These are phyloP conservation scores for Isoetes taiwanensis DNA, from an alignment of 75 land plant genomes.

Conservation along the genomic window DNA sequence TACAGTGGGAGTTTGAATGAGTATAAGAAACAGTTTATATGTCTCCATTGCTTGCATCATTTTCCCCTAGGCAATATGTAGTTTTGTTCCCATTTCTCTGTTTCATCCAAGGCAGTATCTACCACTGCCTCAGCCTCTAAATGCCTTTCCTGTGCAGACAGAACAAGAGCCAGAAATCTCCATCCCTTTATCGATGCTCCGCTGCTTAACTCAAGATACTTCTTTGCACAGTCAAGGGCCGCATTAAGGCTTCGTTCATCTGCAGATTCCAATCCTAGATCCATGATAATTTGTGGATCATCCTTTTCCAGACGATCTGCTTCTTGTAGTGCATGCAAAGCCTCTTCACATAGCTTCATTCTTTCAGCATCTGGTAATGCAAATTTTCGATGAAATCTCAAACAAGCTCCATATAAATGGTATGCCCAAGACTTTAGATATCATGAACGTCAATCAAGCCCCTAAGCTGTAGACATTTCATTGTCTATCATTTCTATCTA, in stretches of 20 bases:
- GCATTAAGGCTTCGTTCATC: conserved; percentile 3
- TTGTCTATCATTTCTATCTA: no score
- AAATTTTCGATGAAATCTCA: no score
- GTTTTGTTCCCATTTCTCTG: background rate
- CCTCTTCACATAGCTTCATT: background rate
- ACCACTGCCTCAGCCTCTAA: background rate
- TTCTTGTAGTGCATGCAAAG: background rate
- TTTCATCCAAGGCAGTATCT: background rate
- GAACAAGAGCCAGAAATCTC: conserved; percentile 7
- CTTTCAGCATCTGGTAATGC: no score
- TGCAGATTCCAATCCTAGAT: background rate
- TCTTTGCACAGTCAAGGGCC: background rate
- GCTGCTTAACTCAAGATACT: background rate
- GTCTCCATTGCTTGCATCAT: background rate
- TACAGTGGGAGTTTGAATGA: background rate
- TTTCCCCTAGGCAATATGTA: background rate
- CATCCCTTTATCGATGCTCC: background rate
- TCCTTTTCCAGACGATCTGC: background rate
- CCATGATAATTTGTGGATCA: background rate
- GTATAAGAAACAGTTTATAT: background rate
- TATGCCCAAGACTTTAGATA: no score
- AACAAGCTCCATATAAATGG: no score
- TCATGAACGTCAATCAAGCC: no score
- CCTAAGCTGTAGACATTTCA: no score
- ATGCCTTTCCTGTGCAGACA: background rate